Evolutionary conservation across 805 yeast species (phyloP), one percentile per base, ranked within the genome.

Genomic region (Kodamaea hsintzibuensis): DNA sequence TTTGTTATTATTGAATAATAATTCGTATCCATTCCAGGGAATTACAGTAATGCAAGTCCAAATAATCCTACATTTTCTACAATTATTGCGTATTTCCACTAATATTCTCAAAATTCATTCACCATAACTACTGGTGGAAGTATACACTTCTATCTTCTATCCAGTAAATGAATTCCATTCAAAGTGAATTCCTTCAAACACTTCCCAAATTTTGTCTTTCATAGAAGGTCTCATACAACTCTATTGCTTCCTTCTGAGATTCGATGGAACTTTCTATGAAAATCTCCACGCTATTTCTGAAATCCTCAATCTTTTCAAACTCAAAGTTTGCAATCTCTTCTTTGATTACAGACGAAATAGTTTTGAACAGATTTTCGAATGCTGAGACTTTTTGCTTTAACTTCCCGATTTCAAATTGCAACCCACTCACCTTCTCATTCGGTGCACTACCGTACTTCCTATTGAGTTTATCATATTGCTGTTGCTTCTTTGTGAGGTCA

Each of bases 211-310:
- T 57, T 51, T 74, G 76, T 13, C 74, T 62, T 57, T 86, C 89
- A 65, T 91, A 91, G 65, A 93, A 95, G 0, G 91, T 84, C 67
- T 89, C 95, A 90, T 93, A 89, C n/a, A 86, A 68, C 65, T 89
- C 96, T 55, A 89, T 89, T 33, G 88, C 84, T 67, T 91, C 97
- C 72, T 95, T 95, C 70, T 95, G 99, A 33, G 91, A 80, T 70
- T 95, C 99, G 52, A 92, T 88, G 19, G 95, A 82, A 50, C 95
- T 84, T 69, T 95, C 98, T 66, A 96, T 81, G 63, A 85, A 92
- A 10, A 93, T 86, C 70, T 95, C 99, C 50, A 93, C 89, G 57
- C 91, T 82, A 63, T 89, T 89, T 65, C 97, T 82, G 70, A 93
- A 91, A 62, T 92, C 98, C 39, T 82, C 84, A 37, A 90, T 80